phyloP scores from a whole-genome alignment of 2,329 filamentous ascomycete species.

The Fusarium nematophilum region DNA sequence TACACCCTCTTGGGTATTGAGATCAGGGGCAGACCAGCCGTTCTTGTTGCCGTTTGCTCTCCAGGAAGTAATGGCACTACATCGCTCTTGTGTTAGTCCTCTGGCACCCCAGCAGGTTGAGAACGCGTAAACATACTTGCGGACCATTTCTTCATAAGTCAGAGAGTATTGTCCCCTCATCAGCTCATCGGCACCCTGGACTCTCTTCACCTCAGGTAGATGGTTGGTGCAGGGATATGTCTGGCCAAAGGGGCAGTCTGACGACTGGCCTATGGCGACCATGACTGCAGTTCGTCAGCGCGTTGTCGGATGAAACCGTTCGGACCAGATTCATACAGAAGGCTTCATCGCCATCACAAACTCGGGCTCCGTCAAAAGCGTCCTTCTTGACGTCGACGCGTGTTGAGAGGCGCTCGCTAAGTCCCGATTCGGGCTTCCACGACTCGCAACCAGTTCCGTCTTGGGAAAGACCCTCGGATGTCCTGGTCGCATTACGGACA shows the following conservation, averaged over 20 bases:
- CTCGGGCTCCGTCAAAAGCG: background rate
- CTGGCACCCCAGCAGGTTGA: too few relatives aligned
- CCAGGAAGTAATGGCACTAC: background rate
- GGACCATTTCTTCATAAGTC: background rate
- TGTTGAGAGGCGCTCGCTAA: background rate
- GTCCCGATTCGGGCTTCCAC: background rate
- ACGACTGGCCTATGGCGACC: background rate
- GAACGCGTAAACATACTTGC: background rate
- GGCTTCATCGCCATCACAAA: background rate
- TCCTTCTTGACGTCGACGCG: background rate
- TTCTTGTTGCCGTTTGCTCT: background rate
- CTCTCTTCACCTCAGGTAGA: slow-evolving; percentile 54
- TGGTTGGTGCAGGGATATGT: slow-evolving; percentile 48
- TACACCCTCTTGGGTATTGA: background rate
- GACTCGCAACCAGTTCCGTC: background rate
- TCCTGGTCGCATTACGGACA: background rate
- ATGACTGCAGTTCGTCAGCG: background rate
- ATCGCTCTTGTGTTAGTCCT: too few relatives aligned
- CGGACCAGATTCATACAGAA: background rate
- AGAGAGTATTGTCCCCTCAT: background rate
- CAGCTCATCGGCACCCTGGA: slow-evolving; percentile 55
- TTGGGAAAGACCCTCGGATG: background rate
- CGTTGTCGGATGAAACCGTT: too few relatives aligned
- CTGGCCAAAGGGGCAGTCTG: background rate
- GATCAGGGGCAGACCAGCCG: background rate